phyloP scores from a whole-genome alignment of 164 flowering plant genomes.

The Vitis labrusca region DNA sequence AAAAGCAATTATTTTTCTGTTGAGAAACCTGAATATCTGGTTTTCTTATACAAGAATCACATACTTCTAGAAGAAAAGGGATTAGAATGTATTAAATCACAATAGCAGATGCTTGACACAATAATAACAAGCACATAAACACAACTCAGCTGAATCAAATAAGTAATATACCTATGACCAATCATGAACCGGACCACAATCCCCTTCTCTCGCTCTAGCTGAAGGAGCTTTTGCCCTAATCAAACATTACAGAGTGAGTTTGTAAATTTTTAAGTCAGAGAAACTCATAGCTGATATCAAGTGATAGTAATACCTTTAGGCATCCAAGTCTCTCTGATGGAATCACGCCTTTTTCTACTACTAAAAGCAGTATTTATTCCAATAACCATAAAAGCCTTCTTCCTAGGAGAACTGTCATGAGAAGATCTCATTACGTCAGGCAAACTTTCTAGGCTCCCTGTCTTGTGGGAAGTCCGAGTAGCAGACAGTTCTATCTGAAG shows the following conservation, averaged over 20 bases:
- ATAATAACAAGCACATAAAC: no score
- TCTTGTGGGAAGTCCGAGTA: conserved; percentile 36
- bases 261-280: no score
- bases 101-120: no score
- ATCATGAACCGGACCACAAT: conserved; percentile 22
- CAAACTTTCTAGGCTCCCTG: conserved; percentile 11
- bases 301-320: conserved; percentile 47
- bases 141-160: background rate
- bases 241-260: background rate
- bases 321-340: conserved; percentile 65
- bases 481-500: conserved; percentile 67
- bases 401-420: conserved; percentile 24
- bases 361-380: conserved; percentile 28
- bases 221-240: conserved; percentile 16
- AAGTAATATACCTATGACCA: conserved; percentile 18
- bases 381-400: conserved; percentile 43
- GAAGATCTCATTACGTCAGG: conserved; percentile 9
- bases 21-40: no score
- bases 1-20: no score
- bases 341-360: conserved; percentile 66
- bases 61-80: background rate
- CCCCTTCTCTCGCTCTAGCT: conserved; percentile 20
- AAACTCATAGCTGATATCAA: background rate
- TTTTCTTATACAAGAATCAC: background rate
- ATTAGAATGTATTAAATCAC: no score